phyloP scores from a whole-genome alignment of 441 rosid species.

The Erysimum cheiri region DNA sequence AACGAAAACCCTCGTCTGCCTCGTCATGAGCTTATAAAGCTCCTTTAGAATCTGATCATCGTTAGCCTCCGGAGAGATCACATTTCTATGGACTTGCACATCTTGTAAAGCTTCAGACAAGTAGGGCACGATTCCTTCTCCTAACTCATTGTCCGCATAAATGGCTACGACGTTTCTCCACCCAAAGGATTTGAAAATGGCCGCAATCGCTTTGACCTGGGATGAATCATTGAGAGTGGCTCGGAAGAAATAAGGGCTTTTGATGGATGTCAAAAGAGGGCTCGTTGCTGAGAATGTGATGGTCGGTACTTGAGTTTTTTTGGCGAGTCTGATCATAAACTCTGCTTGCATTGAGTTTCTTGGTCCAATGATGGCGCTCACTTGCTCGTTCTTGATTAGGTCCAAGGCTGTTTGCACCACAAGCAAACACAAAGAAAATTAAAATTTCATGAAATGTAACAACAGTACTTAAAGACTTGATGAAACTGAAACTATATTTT shows the following conservation, averaged over 20 bases:
- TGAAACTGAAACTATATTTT: too few relatives aligned
- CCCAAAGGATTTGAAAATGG: conserved; percentile 41
- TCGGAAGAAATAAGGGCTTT: conserved; percentile 48
- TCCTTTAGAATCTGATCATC: conserved; percentile 44
- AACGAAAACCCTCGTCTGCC: conserved; percentile 45
- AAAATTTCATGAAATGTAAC: neutral
- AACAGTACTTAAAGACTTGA: neutral
- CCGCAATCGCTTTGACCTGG: conserved; percentile 50
- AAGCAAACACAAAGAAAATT: conserved; percentile 2
- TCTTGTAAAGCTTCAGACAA: conserved; percentile 46
- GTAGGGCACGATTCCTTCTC: conserved; percentile 49
- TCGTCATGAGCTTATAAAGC: conserved; percentile 43
- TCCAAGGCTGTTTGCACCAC: conserved; percentile 50
- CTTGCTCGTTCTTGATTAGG: conserved; percentile 51
- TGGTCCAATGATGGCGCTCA: conserved; percentile 59
- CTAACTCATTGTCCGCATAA: conserved; percentile 49
- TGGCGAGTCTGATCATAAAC: conserved; percentile 46
- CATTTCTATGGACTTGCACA: conserved; percentile 31
- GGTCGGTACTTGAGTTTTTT: conserved; percentile 49
- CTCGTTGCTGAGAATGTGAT: conserved; percentile 55
- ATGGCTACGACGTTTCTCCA: conserved; percentile 48
- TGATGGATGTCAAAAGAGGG: conserved; percentile 45
- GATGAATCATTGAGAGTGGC: conserved; percentile 48
- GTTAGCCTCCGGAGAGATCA: conserved; percentile 36
- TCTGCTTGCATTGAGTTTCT: conserved; percentile 47